phyloP scores from a whole-genome alignment of 805 yeast genomes.

The Lipomyces mesembrius region DNA sequence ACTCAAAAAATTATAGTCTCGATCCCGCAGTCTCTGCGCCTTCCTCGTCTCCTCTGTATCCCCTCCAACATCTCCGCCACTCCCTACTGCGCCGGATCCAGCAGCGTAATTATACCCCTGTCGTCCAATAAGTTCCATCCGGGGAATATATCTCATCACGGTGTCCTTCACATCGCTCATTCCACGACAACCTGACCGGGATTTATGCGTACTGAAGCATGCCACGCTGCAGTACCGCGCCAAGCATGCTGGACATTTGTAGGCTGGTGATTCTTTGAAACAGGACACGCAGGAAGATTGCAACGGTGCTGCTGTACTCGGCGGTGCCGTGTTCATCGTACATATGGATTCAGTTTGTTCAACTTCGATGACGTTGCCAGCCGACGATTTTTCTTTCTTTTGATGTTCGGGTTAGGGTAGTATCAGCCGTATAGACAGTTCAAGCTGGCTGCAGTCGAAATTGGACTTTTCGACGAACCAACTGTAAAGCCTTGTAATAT shows the following conservation, averaged over 20 bases:
- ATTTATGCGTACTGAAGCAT: constrained; percentile 31
- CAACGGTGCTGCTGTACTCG: constrained; percentile 6
- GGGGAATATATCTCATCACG: constrained; percentile 29
- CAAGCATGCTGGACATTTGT: constrained; percentile 34
- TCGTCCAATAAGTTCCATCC: constrained; percentile 24
- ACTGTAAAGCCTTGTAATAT: too few species aligned
- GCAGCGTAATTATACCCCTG: constrained; percentile 15
- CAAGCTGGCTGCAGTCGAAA: too few species aligned
- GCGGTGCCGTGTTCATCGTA: neutral
- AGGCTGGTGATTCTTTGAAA: constrained; percentile 21
- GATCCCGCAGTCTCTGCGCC: constrained; percentile 25
- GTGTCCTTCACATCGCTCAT: constrained; percentile 30
- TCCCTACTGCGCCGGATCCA: neutral
- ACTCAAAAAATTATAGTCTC: constrained; percentile 36
- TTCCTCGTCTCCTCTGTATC: constrained; percentile 14
- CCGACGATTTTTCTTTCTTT: too few species aligned
- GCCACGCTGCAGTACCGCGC: constrained; percentile 30
- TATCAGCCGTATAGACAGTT: too few species aligned
- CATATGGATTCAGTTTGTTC: too few species aligned
- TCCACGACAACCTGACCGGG: constrained; percentile 27
- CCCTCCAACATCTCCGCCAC: neutral
- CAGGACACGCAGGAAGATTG: constrained; percentile 26
- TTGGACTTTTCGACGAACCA: too few species aligned
- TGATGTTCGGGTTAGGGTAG: too few species aligned
- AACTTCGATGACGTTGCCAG: too few species aligned